These are phyloP conservation scores for Podospora anserina DNA, from an alignment of 495 filamentous ascomycete genomes.

Conservation along the genomic window DNA sequence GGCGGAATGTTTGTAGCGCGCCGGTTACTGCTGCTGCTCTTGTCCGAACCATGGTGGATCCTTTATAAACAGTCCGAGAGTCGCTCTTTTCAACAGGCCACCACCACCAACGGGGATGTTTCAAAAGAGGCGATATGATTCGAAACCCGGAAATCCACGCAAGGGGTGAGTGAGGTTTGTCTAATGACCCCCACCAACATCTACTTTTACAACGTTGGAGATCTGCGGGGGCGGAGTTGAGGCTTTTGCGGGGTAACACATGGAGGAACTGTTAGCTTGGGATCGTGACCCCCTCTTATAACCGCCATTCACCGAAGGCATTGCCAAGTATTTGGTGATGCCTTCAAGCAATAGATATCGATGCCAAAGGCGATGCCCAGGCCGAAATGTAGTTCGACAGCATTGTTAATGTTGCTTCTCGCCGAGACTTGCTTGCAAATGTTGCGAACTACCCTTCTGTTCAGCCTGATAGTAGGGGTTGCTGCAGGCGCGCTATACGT, in stretches of 20 bases:
- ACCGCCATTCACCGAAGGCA: neutral
- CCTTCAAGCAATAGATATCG: neutral
- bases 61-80: constrained; percentile 4
- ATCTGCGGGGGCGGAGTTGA: neutral
- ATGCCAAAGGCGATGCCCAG: constrained; percentile 5
- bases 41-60: constrained; percentile 12
- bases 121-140: neutral
- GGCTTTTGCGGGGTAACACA: neutral
- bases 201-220: neutral
- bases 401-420: neutral
- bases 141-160: neutral
- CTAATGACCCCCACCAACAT: neutral
- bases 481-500: neutral
- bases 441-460: neutral
- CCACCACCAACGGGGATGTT: neutral
- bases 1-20: neutral
- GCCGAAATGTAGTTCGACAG: neutral
- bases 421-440: neutral
- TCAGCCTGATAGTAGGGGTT: neutral
- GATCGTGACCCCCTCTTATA: neutral
- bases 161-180: neutral
- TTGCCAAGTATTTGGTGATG: neutral
- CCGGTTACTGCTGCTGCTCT: neutral
- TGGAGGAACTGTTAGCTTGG: neutral
- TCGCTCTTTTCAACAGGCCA: neutral